These are phyloP conservation scores for Adansonia rubrostipa DNA, from an alignment of 441 rosid species.

Conservation along the genomic window DNA sequence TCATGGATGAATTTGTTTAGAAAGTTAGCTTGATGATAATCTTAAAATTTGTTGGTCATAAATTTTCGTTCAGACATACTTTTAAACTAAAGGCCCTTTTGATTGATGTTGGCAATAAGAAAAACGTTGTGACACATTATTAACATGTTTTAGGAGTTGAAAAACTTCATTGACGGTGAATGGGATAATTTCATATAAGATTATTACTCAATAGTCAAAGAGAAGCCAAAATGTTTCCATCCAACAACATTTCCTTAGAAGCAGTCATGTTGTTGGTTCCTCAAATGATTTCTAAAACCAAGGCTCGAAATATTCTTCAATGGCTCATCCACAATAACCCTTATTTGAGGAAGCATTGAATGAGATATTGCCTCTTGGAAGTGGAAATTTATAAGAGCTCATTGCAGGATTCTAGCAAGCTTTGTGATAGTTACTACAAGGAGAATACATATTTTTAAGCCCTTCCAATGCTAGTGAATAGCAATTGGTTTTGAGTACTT, in stretches of 20 bases:
- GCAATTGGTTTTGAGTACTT: constrained; percentile 52
- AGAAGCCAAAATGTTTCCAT: constrained; percentile 86
- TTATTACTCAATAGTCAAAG: constrained; percentile 47
- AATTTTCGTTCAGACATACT: too few relatives aligned
- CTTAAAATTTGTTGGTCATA: too few relatives aligned
- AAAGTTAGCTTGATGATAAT: too few relatives aligned
- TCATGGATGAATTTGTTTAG: too few relatives aligned
- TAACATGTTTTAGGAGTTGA: too few relatives aligned
- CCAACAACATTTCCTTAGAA: constrained; percentile 49
- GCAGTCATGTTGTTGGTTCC: constrained; percentile 43
- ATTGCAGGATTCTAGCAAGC: constrained; percentile 41
- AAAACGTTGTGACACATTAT: too few relatives aligned
- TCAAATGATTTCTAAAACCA: constrained; percentile 39
- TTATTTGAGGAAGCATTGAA: constrained; percentile 39
- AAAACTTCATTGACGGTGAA: too few relatives aligned
- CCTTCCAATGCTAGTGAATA: constrained; percentile 53
- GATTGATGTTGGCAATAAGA: too few relatives aligned
- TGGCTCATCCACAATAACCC: constrained; percentile 39
- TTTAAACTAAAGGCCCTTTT: too few relatives aligned
- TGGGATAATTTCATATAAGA: too few relatives aligned
- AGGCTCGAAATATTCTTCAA: constrained; percentile 46
- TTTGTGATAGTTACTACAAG: constrained; percentile 44
- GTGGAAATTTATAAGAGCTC: constrained; percentile 39
- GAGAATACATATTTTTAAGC: constrained; percentile 44
- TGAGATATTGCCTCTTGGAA: constrained; percentile 51